phyloP scores from a whole-genome alignment of 2,329 filamentous ascomycete genomes.

The Bipolaris zeicola region DNA sequence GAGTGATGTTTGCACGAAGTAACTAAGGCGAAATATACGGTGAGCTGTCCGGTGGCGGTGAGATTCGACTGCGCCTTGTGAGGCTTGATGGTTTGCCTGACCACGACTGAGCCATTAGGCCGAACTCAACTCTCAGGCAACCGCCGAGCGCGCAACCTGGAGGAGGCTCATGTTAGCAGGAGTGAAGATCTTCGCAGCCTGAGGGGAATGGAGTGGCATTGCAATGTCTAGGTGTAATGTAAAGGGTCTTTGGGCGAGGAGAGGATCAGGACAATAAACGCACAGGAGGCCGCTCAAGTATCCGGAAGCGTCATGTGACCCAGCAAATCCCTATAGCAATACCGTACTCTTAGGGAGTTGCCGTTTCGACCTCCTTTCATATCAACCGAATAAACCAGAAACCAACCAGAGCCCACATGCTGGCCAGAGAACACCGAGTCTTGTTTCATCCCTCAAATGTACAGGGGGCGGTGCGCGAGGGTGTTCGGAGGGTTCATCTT shows the following conservation, averaged over 20 bases:
- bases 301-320: not conserved
- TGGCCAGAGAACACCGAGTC: slow-evolving; percentile 1
- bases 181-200: not conserved
- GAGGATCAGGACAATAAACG: not conserved
- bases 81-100: not conserved
- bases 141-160: not conserved
- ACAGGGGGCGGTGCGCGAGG: not conserved
- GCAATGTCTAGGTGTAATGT: not conserved
- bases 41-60: not conserved
- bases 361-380: not conserved
- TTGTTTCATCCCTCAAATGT: slow-evolving; percentile 1
- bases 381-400: not conserved
- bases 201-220: not conserved
- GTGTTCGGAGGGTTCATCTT: slow-evolving; percentile 4
- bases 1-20: not conserved
- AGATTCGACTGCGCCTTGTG: not conserved
- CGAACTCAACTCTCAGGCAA: not conserved
- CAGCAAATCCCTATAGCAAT: not conserved
- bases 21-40: not conserved
- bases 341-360: not conserved
- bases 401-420: not conserved
- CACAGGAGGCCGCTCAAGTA: not conserved
- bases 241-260: not conserved
- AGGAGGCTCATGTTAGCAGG: not conserved
- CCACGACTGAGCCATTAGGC: not conserved